Evolutionary conservation across 2,329 filamentous ascomycete species (phyloP), one percentile per base, ranked within the genome.

Genomic region (Sarocladium brachiariae): DNA sequence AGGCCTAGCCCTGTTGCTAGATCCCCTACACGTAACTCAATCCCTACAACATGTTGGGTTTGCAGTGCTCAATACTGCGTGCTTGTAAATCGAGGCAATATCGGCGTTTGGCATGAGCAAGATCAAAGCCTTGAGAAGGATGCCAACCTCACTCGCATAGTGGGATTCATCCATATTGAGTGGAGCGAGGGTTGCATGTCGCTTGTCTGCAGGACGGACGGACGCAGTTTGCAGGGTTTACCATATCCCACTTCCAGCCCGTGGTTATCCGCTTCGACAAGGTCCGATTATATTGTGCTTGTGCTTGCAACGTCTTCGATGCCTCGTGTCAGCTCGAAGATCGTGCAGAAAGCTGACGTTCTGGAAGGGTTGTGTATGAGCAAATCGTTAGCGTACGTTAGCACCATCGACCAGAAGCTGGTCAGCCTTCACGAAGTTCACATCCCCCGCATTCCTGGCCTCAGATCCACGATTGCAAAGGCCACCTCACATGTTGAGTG

Each of bases 81-180:
- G n/a, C n/a, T n/a, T n/a, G n/a, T n/a, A n/a, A n/a, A n/a, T n/a
- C n/a, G n/a, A n/a, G n/a, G n/a, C n/a, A n/a, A n/a, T n/a, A n/a
- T n/a, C n/a, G n/a, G n/a, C n/a, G n/a, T n/a, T n/a, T n/a, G n/a
- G n/a, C n/a, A n/a, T n/a, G n/a, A n/a, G n/a, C n/a, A n/a, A n/a
- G n/a, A n/a, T n/a, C n/a, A n/a, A n/a, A n/a, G n/a, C n/a, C n/a
- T n/a, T n/a, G n/a, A n/a, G n/a, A n/a, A n/a, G n/a, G n/a, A n/a
- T n/a, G 33, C 8, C 33, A 10, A 5, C 33, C 33, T 35, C 33
- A 14, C 21, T 25, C 39, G 13, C 39, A 6, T 45, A n/a, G 23
- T 45, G 39, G n/a, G 37, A 41, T 41, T 45, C 39, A 45, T 45
- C 39, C 39, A 45, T 45, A 45, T 45, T 45, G 39, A 30, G 21